Conservation (phyloP, 306 rosid genomes). For the Cucumis cinereus region DNA sequence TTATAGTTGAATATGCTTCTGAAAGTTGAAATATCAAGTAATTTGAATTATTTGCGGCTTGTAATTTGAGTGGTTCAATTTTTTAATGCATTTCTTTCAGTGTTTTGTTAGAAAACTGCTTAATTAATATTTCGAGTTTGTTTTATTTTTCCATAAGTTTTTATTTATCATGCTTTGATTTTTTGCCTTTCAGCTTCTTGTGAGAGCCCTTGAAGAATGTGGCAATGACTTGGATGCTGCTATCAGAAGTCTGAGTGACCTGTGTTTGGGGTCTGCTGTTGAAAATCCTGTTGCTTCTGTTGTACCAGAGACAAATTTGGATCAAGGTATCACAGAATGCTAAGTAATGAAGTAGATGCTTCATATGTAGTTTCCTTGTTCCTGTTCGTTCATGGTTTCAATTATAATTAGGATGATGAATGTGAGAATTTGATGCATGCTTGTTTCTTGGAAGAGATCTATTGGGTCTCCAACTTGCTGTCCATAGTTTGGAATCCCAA, state of each 20-base stretch:
- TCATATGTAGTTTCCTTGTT: not conserved
- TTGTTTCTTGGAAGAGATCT: not conserved
- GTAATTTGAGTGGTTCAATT: not conserved
- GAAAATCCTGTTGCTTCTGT: slow-evolving; percentile 21
- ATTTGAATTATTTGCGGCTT: not conserved
- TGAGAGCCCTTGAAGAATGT: slow-evolving; percentile 65
- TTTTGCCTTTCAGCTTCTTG: slow-evolving; percentile 51
- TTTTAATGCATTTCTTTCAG: not conserved
- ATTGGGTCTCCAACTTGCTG: not conserved
- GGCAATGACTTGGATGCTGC: slow-evolving; percentile 82
- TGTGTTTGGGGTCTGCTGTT: slow-evolving; percentile 39
- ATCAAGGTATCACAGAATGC: slow-evolving; percentile 24
- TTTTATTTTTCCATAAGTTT: not conserved
- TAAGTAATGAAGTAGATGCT: not conserved
- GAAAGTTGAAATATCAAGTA: not conserved
- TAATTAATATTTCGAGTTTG: not conserved
- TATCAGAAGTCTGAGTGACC: slow-evolving; percentile 52
- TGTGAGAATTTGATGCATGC: not conserved
- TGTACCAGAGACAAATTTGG: slow-evolving; percentile 22
- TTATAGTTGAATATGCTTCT: not conserved
- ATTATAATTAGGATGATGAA: not conserved
- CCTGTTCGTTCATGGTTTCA: not conserved
- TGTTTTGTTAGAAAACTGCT: not conserved
- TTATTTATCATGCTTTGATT: slow-evolving; percentile 1
- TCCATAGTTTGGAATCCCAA: not conserved